Base-by-base conservation (phyloP, 1,284 basidiomycete genomes). In the Anthracocystis walkeri region DNA sequence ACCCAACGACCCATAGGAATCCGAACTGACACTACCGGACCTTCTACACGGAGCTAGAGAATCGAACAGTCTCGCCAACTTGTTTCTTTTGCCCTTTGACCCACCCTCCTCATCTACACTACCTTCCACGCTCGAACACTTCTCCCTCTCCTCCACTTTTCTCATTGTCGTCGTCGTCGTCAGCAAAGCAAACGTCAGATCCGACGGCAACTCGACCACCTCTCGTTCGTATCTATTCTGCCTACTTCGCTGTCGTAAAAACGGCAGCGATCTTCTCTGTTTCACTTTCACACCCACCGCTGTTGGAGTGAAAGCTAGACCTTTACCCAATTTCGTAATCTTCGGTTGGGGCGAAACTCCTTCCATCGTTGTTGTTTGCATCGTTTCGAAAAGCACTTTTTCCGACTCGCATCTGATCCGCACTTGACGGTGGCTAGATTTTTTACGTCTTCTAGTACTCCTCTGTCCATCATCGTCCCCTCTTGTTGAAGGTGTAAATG, bases 291-390 rank as follows among this genome's bases (percentile, higher is more conserved):
- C 6, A 16, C 16, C 35, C n/a, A n/a, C n/a, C 14, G 35, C 14
- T 38, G 38, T 2, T 27, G 23, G 50, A 40, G 33, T 35, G 11
- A 18, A 14, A 3, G 68, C 62, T 1, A 65, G 33, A 20, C 68
- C 68, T 50, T 65, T 70, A 16, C 68, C 68, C 0, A 70, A 8
- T 14, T 50, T 70, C 5, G 48, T 35, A 8, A 70, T 70, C 10
- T 38, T 38, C 27, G 45, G 18, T 31, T n/a, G n/a, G n/a, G n/a
- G n/a, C n/a, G n/a, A n/a, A n/a, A n/a, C n/a, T n/a, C n/a, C n/a
- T n/a, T n/a, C n/a, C n/a, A n/a, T n/a, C n/a, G n/a, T n/a, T 29
- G 29, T 8, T 29, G 29, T 29, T 29, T 4, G 29, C 29, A 4
- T 29, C 29, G 29, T 29, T n/a, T n/a, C n/a, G n/a, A n/a, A n/a